A percentile compares a stretch with the other conserved stretches of the same genome.
Conservation (phyloP, 768 basidiomycete genomes). For the Boletus sensibilis region DNA sequence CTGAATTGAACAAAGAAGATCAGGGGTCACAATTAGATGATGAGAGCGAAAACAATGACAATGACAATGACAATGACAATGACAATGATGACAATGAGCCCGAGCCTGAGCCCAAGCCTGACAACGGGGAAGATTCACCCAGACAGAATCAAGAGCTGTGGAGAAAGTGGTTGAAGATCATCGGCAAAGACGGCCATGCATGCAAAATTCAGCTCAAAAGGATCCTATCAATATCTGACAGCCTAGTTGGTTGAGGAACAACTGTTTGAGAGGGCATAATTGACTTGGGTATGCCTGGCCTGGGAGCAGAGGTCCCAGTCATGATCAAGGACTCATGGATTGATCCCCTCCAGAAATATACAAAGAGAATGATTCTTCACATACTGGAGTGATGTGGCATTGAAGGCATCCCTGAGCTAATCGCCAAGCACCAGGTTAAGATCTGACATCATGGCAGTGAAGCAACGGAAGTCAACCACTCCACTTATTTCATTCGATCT, state of each 20-base stretch:
- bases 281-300: background rate
- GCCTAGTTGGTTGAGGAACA: background rate
- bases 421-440: conserved; percentile 1
- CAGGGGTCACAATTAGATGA: too few species aligned
- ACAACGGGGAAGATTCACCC: too few species aligned
- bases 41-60: too few species aligned
- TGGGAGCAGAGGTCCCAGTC: background rate
- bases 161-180: too few species aligned
- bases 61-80: too few species aligned
- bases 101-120: too few species aligned
- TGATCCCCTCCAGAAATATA: background rate
- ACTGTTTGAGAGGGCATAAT: background rate
- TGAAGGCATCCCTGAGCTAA: background rate
- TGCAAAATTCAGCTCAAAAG: background rate
- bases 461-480: background rate
- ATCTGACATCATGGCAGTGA: background rate
- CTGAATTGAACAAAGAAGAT: too few species aligned
- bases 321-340: conserved; percentile 9
- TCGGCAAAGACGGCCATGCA: too few species aligned
- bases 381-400: background rate
- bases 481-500: background rate
- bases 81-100: too few species aligned
- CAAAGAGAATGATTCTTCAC: conserved; percentile 1
- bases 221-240: background rate
- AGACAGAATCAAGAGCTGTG: too few species aligned